Conservation (phyloP, 1,284 basidiomycete genomes). For the Ceratobasidium theobromae region DNA sequence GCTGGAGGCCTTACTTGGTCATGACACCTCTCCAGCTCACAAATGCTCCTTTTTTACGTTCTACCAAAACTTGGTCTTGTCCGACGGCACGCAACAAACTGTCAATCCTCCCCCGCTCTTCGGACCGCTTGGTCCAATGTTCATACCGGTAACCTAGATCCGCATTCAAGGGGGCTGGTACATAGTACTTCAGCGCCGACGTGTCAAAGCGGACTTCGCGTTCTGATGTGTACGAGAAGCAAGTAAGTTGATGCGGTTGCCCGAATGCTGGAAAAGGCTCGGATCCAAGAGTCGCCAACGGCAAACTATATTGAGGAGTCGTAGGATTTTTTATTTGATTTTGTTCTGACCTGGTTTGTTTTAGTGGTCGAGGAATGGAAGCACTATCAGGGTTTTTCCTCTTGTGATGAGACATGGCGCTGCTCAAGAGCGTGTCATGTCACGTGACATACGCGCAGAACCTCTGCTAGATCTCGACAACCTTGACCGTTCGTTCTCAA, state of each 20-base stretch:
- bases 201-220: slow-evolving; percentile 47
- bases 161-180: slow-evolving; percentile 61
- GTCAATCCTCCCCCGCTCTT: slow-evolving; percentile 65
- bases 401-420: slow-evolving; percentile 14
- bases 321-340: too few species aligned
- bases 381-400: background rate
- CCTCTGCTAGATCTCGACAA: background rate
- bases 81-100: slow-evolving; percentile 58
- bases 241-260: slow-evolving; percentile 60
- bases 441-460: background rate
- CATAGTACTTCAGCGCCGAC: slow-evolving; percentile 67
- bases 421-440: background rate
- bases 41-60: slow-evolving; percentile 48
- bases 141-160: slow-evolving; percentile 53
- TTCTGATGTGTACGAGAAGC: slow-evolving; percentile 59
- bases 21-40: slow-evolving; percentile 89
- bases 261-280: slow-evolving; percentile 53
- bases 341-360: background rate
- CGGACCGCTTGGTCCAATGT: slow-evolving; percentile 65
- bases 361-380: background rate
- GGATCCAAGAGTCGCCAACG: background rate
- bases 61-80: slow-evolving; percentile 47
- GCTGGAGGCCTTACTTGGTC: slow-evolving; percentile 67
- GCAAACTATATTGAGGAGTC: background rate
- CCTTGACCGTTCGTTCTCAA: background rate